A percentile compares a stretch with the other conserved stretches of the same genome.
phyloP scores from a whole-genome alignment of 1,139 yeast species.

The Groenewaldozyma sp. region DNA sequence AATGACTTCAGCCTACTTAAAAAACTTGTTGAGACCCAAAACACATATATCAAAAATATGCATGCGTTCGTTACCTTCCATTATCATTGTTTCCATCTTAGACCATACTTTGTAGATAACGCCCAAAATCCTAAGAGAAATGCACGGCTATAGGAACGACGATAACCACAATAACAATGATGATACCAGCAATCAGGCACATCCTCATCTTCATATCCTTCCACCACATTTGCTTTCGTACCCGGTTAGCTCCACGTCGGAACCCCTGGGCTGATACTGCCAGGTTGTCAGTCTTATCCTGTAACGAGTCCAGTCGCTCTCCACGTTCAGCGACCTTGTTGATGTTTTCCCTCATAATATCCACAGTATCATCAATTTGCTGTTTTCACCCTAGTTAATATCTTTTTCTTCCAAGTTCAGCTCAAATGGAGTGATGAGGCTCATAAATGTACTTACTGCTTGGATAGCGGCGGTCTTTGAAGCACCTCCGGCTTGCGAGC shows the following conservation, averaged over 20 bases:
- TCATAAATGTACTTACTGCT: conserved; percentile 44
- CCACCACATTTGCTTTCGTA: conserved; percentile 99
- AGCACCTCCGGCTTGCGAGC: neutral
- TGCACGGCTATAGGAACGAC: conserved; percentile 78
- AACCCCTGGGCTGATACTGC: conserved; percentile 94
- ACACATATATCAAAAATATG: neutral
- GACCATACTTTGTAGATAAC: too few species aligned
- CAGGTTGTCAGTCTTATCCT: conserved; percentile 87
- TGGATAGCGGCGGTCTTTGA: conserved; percentile 73
- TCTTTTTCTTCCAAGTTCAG: too few species aligned
- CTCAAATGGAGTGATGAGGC: neutral
- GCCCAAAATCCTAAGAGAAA: neutral
- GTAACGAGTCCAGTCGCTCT: conserved; percentile 85
- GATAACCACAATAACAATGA: conserved; percentile 74
- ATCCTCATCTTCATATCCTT: conserved; percentile 95
- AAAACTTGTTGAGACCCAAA: too few species aligned
- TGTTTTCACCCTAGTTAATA: too few species aligned
- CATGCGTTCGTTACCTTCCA: too few species aligned
- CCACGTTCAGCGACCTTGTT: conserved; percentile 94
- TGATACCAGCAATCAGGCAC: conserved; percentile 75
- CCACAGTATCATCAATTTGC: conserved; percentile 96
- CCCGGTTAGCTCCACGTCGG: conserved; percentile 94
- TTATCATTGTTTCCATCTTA: too few species aligned
- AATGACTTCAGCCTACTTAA: too few species aligned
- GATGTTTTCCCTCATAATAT: conserved; percentile 95